A percentile compares a stretch with the other conserved stretches of the same genome.
phyloP scores from a whole-genome alignment of 2,329 filamentous ascomycete genomes.

The Calcarisporium arbuscula region DNA sequence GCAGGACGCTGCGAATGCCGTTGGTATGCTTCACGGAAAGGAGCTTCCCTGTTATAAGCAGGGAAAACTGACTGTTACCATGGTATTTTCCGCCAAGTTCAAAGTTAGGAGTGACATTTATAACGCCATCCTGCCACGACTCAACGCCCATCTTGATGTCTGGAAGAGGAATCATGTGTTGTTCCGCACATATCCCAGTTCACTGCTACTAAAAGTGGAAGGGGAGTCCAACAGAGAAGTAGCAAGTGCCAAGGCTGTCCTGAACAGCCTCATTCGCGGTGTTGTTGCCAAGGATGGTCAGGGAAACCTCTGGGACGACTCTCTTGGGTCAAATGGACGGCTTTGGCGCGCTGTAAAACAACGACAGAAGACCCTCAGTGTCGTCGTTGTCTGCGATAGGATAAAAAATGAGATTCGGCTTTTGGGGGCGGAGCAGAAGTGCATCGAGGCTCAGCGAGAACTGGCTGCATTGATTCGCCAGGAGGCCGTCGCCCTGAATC shows the following conservation, averaged over 20 bases:
- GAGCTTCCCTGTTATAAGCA: conserved; percentile 21
- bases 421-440: too few relatives aligned
- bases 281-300: conserved; percentile 17
- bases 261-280: conserved; percentile 28
- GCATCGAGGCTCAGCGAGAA: conserved; percentile 4
- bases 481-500: background rate
- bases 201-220: conserved; percentile 30
- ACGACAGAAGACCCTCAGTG: conserved; percentile 4
- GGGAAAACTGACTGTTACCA: conserved; percentile 27
- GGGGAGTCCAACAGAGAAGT: conserved; percentile 23
- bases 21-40: conserved; percentile 21
- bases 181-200: conserved; percentile 14
- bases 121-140: conserved; percentile 19
- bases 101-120: conserved; percentile 29
- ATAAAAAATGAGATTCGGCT: conserved; percentile 21
- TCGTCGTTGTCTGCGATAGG: conserved; percentile 23
- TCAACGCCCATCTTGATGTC: conserved; percentile 16
- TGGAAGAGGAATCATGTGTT: conserved; percentile 25
- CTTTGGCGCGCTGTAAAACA: background rate
- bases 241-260: conserved; percentile 21
- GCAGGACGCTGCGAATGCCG: conserved; percentile 28
- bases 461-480: conserved; percentile 4
- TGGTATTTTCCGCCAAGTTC: conserved; percentile 30
- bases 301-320: conserved; percentile 24
- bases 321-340: conserved; percentile 13